A percentile compares a stretch with the other conserved stretches of the same genome.
phyloP scores from a whole-genome alignment of 768 basidiomycete genomes.

The Lactarius vividus region DNA sequence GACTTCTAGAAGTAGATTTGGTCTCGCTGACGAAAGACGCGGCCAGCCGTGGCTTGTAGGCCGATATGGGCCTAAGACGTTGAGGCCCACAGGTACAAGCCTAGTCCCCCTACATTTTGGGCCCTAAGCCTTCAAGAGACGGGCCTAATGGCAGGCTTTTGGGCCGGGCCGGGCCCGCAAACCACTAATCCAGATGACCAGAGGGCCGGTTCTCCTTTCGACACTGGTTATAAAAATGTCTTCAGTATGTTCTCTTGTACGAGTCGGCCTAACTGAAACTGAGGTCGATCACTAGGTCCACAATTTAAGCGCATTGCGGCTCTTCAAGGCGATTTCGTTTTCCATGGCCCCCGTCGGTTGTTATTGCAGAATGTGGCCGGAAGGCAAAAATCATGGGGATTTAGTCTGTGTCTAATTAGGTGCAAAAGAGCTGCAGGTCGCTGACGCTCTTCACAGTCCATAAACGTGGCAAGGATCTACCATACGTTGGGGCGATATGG shows the following conservation, averaged over 20 bases:
- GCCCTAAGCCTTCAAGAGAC: too few species aligned
- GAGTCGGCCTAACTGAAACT: background rate
- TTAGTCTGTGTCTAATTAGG: constrained; percentile 11
- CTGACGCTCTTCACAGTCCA: constrained; percentile 3
- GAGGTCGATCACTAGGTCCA: background rate
- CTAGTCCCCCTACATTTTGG: too few species aligned
- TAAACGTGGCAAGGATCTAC: constrained; percentile 21
- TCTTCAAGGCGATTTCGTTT: constrained; percentile 26
- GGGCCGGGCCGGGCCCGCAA: too few species aligned
- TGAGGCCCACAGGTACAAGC: too few species aligned
- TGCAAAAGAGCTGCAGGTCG: background rate
- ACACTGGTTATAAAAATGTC: constrained; percentile 19
- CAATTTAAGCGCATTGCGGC: constrained; percentile 27
- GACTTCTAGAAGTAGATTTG: too few species aligned
- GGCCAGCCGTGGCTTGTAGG: too few species aligned
- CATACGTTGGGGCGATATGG: constrained; percentile 22
- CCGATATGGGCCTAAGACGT: too few species aligned
- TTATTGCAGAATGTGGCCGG: constrained; percentile 18
- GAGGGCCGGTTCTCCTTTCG: constrained; percentile 24
- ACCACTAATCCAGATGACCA: too few species aligned
- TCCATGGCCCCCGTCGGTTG: constrained; percentile 26
- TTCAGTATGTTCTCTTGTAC: constrained; percentile 34
- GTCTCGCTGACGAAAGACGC: too few species aligned
- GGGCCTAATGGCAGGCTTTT: too few species aligned
- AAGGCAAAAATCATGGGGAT: constrained; percentile 23